phyloP scores from a whole-genome alignment of 768 basidiomycete species.

The Termitomyces sp. region DNA sequence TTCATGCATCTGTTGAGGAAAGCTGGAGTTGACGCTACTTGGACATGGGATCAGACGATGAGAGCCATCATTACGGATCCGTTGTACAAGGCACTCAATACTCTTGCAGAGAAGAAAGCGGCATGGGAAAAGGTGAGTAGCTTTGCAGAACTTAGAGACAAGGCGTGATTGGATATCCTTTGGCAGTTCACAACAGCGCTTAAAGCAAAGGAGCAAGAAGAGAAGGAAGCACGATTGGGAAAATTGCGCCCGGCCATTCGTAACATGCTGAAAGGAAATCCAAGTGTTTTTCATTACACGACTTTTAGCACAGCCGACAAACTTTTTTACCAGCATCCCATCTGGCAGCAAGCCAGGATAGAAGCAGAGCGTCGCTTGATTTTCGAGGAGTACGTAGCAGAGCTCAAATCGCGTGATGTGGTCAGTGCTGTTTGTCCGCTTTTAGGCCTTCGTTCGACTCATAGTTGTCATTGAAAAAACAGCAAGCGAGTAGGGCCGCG shows the following conservation, averaged over 20 bases:
- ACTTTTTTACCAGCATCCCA: constrained; percentile 80
- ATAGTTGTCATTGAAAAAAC: constrained; percentile 3
- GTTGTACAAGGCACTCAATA: constrained; percentile 89
- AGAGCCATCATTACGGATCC: constrained; percentile 98
- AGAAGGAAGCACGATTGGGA: constrained; percentile 75
- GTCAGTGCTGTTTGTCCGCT: constrained; percentile 38
- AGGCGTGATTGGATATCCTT: constrained; percentile 5
- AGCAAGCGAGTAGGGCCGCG: constrained; percentile 78
- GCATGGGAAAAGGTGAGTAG: constrained; percentile 84
- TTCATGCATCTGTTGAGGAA: constrained; percentile 88
- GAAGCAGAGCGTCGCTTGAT: constrained; percentile 83
- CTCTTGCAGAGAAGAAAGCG: constrained; percentile 90
- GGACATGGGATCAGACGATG: constrained; percentile 99
- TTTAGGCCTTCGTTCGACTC: not conserved
- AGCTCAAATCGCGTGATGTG: constrained; percentile 85
- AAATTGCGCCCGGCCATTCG: constrained; percentile 84
- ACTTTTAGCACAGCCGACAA: constrained; percentile 88
- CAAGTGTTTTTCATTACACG: constrained; percentile 86
- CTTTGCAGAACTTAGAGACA: not conserved
- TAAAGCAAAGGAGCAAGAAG: constrained; percentile 80
- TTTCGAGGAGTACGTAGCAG: constrained; percentile 88
- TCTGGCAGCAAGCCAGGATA: constrained; percentile 85
- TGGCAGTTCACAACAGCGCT: constrained; percentile 71
- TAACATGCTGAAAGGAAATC: constrained; percentile 83
- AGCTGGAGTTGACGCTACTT: constrained; percentile 84